Percentiles rank a stretch among this genome's conserved stretches.
phyloP scores from a whole-genome alignment of 78 protist genomes.

The Dictyostelium citrinum region DNA sequence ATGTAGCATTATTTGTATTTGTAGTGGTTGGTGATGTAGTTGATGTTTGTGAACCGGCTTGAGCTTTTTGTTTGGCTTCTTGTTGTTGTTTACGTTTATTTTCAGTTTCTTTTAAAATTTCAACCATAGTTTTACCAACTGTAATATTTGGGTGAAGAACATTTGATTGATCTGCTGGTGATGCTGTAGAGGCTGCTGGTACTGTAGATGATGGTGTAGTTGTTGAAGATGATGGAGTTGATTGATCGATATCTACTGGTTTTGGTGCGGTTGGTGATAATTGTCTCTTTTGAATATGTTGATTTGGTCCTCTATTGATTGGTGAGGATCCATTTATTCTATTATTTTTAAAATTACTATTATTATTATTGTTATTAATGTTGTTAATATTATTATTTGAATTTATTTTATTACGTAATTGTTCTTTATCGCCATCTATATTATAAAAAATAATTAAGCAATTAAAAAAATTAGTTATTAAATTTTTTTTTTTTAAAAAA shows the following conservation, averaged over 20 bases:
- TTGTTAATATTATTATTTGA: neutral
- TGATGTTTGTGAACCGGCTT: neutral
- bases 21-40: neutral
- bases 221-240: neutral
- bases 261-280: neutral
- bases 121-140: conserved; percentile 20
- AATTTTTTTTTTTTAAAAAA: neutral
- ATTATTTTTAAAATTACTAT: conserved; percentile 4
- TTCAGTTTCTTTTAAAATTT: conserved; percentile 1
- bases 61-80: neutral
- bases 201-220: neutral
- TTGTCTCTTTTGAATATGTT: neutral
- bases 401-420: conserved; percentile 9
- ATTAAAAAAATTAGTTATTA: neutral
- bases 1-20: neutral
- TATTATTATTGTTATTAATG: neutral
- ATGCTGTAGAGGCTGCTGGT: neutral
- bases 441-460: neutral
- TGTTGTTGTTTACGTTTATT: neutral
- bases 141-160: neutral
- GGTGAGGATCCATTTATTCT: neutral
- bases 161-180: neutral
- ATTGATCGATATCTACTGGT: conserved; percentile 14
- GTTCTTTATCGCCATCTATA: neutral
- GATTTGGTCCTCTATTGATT: neutral